Percentiles rank a stretch among this genome's conserved stretches.
phyloP scores from a whole-genome alignment of 1,284 basidiomycete species.

The Exobasidium cylindrosporum region DNA sequence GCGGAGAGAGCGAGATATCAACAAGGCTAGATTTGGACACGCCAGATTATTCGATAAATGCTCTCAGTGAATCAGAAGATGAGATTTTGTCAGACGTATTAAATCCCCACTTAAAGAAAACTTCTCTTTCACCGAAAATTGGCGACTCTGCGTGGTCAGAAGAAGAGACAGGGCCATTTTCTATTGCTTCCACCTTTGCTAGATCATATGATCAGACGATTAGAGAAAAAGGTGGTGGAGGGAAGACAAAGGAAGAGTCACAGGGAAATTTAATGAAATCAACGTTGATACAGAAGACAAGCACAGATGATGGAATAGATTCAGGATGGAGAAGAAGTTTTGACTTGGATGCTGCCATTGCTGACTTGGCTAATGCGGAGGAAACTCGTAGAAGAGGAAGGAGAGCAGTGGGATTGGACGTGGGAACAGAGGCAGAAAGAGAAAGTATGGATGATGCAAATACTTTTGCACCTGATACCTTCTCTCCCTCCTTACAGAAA shows the following conservation, averaged over 20 bases:
- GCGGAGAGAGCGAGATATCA: constrained; percentile 13
- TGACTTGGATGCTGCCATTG: neutral
- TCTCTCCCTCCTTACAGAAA: neutral
- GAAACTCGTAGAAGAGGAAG: neutral
- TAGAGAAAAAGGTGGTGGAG: neutral
- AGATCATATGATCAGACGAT: constrained; percentile 9
- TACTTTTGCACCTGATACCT: neutral
- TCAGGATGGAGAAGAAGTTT: no score
- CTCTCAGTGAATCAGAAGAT: constrained; percentile 29
- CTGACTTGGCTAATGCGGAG: neutral
- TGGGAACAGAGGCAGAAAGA: neutral
- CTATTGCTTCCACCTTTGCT: constrained; percentile 10
- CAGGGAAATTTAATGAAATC: neutral
- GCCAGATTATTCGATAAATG: constrained; percentile 40
- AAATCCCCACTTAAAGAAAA: neutral
- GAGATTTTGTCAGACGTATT: neutral
- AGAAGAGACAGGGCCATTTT: constrained; percentile 46
- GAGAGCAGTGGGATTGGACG: neutral
- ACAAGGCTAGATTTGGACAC: constrained; percentile 5
- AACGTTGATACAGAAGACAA: no score
- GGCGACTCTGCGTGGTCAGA: constrained; percentile 46
- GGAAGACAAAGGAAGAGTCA: neutral
- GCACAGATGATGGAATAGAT: no score
- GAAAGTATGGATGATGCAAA: neutral
- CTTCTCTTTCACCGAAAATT: constrained; percentile 28